phyloP scores from a whole-genome alignment of 192 early-diverging fungal species.

The Gigaspora rosea region DNA sequence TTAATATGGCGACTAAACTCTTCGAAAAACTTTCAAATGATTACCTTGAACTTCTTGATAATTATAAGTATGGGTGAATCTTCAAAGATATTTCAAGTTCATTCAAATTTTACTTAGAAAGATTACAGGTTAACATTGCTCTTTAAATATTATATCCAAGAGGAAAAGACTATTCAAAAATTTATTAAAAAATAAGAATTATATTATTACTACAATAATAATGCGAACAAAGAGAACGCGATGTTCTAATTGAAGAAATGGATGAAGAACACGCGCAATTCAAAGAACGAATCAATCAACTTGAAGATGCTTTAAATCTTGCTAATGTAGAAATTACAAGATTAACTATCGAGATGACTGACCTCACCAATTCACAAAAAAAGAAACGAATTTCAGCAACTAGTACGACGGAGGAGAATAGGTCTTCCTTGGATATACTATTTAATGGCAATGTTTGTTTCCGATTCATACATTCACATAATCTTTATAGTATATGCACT shows the following conservation, averaged over 20 bases:
- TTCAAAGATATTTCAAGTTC: no score
- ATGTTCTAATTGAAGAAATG: constrained; percentile 9
- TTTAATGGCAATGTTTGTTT: constrained; percentile 4
- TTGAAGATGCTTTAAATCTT: constrained; percentile 31
- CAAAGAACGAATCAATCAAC: constrained; percentile 10
- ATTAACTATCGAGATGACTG: constrained; percentile 21
- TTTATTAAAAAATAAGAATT: no score
- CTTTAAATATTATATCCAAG: no score
- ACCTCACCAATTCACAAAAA: constrained; percentile 12
- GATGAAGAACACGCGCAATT: background rate
- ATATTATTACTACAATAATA: no score
- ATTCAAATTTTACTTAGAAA: no score
- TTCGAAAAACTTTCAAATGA: no score
- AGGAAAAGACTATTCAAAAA: no score
- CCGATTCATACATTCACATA: background rate
- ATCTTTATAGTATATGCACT: background rate
- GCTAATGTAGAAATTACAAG: constrained; percentile 33
- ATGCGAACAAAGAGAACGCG: constrained; percentile 24
- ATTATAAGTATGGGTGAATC: no score
- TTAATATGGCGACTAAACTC: no score
- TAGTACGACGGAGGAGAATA: background rate
- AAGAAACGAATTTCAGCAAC: background rate
- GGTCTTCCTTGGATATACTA: constrained; percentile 12
- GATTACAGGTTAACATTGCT: no score
- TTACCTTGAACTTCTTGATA: no score